phyloP scores from a whole-genome alignment of 257 asterid genomes.

The Voacanga thouarsii region DNA sequence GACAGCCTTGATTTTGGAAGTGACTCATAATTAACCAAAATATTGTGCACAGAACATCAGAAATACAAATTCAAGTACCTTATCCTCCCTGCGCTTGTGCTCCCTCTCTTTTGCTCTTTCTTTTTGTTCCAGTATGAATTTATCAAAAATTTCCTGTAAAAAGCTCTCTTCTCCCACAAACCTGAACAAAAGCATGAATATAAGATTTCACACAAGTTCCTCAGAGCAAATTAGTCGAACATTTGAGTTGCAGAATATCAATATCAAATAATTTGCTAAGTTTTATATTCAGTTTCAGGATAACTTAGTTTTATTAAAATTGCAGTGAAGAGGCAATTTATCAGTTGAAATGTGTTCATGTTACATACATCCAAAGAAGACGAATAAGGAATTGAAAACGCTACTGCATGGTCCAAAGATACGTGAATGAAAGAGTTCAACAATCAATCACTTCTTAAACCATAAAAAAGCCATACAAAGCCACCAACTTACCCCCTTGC shows the following conservation, averaged over 20 bases:
- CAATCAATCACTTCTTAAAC: not conserved
- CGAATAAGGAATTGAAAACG: not conserved
- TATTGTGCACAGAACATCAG: not conserved
- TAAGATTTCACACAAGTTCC: constrained; percentile 1
- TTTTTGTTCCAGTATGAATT: constrained; percentile 53
- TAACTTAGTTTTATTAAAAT: not conserved
- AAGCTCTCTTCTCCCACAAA: constrained; percentile 65
- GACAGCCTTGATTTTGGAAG: not conserved
- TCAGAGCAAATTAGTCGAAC: constrained; percentile 1
- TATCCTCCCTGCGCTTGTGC: constrained; percentile 78
- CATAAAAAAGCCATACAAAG: not conserved
- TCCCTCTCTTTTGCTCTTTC: constrained; percentile 82
- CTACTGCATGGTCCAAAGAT: not conserved
- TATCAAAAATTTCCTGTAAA: constrained; percentile 58
- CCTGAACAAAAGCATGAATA: constrained; percentile 42
- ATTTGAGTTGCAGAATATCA: not conserved
- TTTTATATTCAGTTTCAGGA: not conserved
- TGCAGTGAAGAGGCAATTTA: no score
- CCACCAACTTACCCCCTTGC: not conserved
- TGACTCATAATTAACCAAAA: not conserved
- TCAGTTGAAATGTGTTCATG: not conserved
- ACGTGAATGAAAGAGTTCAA: not conserved
- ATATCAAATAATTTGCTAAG: not conserved
- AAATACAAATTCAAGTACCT: constrained; percentile 38
- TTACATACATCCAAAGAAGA: not conserved